These are phyloP conservation scores for Lactarius psammicola DNA, from an alignment of 768 basidiomycete species.

Conservation along the genomic window DNA sequence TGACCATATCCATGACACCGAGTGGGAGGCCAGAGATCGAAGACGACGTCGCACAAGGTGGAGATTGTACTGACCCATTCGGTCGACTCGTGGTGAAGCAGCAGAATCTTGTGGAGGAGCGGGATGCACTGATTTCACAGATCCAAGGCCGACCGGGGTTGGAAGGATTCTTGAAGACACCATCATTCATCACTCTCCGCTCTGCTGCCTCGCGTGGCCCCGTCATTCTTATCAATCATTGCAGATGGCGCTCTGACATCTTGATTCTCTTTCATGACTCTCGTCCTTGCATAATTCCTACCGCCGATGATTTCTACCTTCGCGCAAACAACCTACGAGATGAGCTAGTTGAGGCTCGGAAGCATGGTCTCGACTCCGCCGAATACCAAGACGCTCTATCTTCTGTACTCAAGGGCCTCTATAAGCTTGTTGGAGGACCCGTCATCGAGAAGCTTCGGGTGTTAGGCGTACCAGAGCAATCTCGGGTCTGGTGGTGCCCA, in stretches of 20 bases:
- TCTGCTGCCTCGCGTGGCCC: conserved; percentile 5
- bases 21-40: neutral
- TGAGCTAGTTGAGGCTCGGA: neutral
- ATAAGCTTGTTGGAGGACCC: neutral
- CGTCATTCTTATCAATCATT: conserved; percentile 8
- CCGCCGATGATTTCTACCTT: neutral
- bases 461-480: conserved; percentile 11
- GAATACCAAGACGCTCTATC: neutral
- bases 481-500: neutral
- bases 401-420: conserved; percentile 8
- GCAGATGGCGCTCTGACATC: conserved; percentile 15
- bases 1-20: neutral
- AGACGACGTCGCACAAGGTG: too few species aligned
- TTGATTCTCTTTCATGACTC: conserved; percentile 6
- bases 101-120: neutral
- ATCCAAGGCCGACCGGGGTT: neutral
- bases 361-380: neutral
- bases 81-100: conserved; percentile 7
- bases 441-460: conserved; percentile 3
- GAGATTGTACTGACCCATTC: conserved; percentile 6
- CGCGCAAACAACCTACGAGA: neutral
- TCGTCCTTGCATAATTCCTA: neutral
- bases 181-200: conserved; percentile 7
- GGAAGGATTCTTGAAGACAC: neutral
- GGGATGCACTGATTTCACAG: neutral